Evolutionary conservation across 441 rosid species (phyloP).

Genomic region (Eutrema salsugineum): DNA sequence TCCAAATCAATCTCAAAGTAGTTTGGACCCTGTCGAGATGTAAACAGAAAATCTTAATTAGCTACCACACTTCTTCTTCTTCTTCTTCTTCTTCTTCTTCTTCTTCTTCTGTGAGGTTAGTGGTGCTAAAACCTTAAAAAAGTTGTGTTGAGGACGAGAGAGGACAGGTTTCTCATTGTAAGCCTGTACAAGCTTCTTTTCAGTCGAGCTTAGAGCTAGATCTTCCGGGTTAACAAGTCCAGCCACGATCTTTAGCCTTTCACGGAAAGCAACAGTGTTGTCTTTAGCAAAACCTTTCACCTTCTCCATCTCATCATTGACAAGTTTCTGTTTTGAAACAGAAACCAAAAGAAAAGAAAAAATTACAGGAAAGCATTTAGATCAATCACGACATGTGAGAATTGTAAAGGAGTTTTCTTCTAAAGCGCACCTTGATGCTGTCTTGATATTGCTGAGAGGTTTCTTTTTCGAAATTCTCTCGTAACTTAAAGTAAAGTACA

Average conservation of each 20-base stretch:
- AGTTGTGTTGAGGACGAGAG: conserved; percentile 91
- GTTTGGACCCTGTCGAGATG: conserved; percentile 60
- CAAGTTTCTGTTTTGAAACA: conserved; percentile 56
- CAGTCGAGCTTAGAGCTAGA: conserved; percentile 68
- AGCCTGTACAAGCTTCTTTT: conserved; percentile 70
- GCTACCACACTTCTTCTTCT: background rate
- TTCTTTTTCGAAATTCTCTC: conserved; percentile 55
- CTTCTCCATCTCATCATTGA: conserved; percentile 85
- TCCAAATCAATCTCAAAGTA: conserved; percentile 96
- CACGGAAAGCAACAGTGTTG: conserved; percentile 70
- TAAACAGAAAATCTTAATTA: background rate
- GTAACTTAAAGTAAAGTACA: conserved; percentile 72
- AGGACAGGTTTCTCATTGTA: conserved; percentile 94
- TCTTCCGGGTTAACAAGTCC: conserved; percentile 85
- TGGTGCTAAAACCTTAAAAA: conserved; percentile 43
- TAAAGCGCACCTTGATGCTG: conserved; percentile 52
- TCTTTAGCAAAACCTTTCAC: conserved; percentile 90
- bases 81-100: too few species aligned
- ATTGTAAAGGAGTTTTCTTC: background rate
- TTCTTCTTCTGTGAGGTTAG: background rate
- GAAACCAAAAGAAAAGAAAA: background rate
- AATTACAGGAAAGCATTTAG: background rate
- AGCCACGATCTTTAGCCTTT: conserved; percentile 84
- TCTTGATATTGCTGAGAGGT: conserved; percentile 66
- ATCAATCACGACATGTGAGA: conserved; percentile 1